Conservation (phyloP, 495 filamentous ascomycete species). For the Baudoinia panamericana region DNA sequence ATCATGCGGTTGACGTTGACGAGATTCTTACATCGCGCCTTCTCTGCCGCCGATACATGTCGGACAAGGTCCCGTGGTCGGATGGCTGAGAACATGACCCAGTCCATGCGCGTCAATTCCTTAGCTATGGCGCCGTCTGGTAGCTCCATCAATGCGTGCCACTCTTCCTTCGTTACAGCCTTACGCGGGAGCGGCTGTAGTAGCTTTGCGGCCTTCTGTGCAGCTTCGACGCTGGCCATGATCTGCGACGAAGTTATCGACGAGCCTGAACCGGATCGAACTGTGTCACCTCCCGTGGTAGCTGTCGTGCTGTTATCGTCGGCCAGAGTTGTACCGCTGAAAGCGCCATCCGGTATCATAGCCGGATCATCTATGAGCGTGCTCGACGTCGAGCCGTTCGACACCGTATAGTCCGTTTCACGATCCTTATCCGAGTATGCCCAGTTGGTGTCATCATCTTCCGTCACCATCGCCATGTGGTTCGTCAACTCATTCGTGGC, state of each 20-base stretch:
- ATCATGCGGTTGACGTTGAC: constrained; percentile 88
- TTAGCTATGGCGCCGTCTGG: constrained; percentile 71
- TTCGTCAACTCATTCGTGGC: constrained; percentile 69
- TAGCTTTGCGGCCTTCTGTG: constrained; percentile 55
- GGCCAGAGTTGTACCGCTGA: constrained; percentile 19
- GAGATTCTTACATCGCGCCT: constrained; percentile 36
- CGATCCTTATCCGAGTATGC: constrained; percentile 27
- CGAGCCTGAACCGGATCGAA: constrained; percentile 9
- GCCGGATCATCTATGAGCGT: constrained; percentile 7
- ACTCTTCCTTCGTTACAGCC: constrained; percentile 62
- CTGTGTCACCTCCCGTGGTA: constrained; percentile 8
- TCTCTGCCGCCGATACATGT: constrained; percentile 41
- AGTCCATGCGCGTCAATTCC: constrained; percentile 90
- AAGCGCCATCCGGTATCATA: constrained; percentile 1
- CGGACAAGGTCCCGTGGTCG: constrained; percentile 87
- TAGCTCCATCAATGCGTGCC: constrained; percentile 70
- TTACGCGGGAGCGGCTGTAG: constrained; percentile 48
- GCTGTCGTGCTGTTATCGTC: constrained; percentile 15
- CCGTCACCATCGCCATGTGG: constrained; percentile 44
- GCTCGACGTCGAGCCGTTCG: constrained; percentile 1
- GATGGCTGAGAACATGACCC: constrained; percentile 94
- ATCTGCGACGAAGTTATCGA: constrained; percentile 30
- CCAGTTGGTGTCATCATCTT: constrained; percentile 33
- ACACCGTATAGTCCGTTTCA: constrained; percentile 3
- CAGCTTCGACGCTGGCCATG: constrained; percentile 53